phyloP scores from a whole-genome alignment of 208 protist species.

The Lotmaria passim region DNA sequence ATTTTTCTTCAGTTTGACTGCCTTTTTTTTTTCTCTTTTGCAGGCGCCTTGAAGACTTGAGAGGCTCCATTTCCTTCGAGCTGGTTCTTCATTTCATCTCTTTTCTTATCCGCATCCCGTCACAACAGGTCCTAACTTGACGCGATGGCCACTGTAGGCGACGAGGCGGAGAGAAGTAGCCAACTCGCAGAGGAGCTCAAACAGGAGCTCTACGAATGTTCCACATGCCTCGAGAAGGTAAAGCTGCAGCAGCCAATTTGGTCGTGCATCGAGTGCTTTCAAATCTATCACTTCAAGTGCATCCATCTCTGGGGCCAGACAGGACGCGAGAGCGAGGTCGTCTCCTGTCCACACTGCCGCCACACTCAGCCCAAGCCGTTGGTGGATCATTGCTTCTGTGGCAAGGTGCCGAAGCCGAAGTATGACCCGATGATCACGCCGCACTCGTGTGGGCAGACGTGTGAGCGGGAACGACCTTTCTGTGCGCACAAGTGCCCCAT shows the following conservation, averaged over 20 bases:
- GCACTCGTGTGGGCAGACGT: conserved; percentile 79
- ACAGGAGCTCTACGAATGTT: conserved; percentile 60
- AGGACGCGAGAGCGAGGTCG: conserved; percentile 27
- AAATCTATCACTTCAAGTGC: conserved; percentile 76
- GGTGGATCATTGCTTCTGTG: conserved; percentile 71
- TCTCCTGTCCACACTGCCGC: conserved; percentile 60
- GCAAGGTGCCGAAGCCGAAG: conserved; percentile 55
- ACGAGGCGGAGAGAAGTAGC: conserved; percentile 18
- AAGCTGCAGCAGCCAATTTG: conserved; percentile 55
- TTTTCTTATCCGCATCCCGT: no score
- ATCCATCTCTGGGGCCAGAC: conserved; percentile 62
- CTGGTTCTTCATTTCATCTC: no score
- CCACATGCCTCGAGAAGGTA: conserved; percentile 68
- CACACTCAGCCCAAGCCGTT: conserved; percentile 38
- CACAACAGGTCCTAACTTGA: neutral
- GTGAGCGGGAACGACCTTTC: conserved; percentile 44
- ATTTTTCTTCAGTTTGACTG: neutral
- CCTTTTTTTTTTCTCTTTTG: no score
- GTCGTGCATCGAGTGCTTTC: conserved; percentile 62
- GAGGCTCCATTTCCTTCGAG: no score
- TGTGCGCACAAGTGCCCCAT: conserved; percentile 62
- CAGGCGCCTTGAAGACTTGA: no score
- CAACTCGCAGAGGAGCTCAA: conserved; percentile 55
- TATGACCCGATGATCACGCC: conserved; percentile 75
- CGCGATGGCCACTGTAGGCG: neutral